A percentile compares a stretch with the other conserved stretches of the same genome.
phyloP scores from a whole-genome alignment of 345 rosid species.

The Euphorbia pulcherrima region DNA sequence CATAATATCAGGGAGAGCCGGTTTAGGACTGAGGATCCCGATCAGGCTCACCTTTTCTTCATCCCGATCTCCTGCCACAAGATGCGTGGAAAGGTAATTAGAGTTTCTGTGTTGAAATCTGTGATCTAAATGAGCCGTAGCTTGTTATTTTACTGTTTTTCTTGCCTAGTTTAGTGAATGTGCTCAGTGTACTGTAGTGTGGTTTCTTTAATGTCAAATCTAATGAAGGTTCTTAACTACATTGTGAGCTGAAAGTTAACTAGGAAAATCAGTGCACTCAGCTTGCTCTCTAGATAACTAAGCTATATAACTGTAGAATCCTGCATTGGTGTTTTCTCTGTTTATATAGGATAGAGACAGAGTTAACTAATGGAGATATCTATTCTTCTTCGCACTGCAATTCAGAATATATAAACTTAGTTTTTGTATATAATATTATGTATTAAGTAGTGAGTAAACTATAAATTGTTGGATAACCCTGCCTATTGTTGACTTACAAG shows the following conservation, averaged over 20 bases:
- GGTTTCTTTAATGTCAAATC: neutral
- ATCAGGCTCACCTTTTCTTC: slow-evolving; percentile 83
- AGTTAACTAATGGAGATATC: neutral
- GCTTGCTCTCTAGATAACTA: neutral
- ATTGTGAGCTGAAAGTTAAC: neutral
- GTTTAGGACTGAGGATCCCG: slow-evolving; percentile 74
- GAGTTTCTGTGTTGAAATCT: neutral
- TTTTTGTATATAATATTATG: neutral
- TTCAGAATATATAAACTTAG: neutral
- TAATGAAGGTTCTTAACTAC: neutral
- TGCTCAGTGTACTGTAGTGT: neutral
- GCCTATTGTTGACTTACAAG: neutral
- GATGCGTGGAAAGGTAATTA: slow-evolving; percentile 98
- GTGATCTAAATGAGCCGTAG: neutral
- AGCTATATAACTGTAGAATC: neutral
- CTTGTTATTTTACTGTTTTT: neutral
- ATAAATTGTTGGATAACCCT: neutral
- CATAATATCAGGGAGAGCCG: slow-evolving; percentile 77
- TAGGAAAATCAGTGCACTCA: neutral
- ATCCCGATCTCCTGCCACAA: slow-evolving; percentile 94
- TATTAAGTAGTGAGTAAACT: neutral
- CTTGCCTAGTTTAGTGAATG: neutral
- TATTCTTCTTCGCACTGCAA: neutral
- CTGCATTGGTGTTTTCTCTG: neutral
- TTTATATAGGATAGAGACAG: neutral